These are phyloP conservation scores for Bipolaris cookei DNA, from an alignment of 2,329 filamentous ascomycete genomes.

Conservation along the genomic window DNA sequence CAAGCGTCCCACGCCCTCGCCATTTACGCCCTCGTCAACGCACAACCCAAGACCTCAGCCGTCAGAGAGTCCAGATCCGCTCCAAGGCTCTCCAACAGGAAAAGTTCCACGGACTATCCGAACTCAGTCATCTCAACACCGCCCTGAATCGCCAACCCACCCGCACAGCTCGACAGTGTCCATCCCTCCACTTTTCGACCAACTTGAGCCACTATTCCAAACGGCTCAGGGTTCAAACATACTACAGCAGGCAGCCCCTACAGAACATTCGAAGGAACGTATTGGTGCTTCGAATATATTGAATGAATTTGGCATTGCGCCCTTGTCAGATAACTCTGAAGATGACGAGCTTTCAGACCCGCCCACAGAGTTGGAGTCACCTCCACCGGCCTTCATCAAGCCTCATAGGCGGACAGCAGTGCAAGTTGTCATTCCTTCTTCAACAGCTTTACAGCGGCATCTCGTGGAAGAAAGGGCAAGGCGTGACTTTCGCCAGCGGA, in stretches of 20 bases:
- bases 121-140: slow-evolving; percentile 19
- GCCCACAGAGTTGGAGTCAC: slow-evolving; percentile 31
- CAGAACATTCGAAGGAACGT: background rate
- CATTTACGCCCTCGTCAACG: slow-evolving; percentile 25
- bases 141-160: slow-evolving; percentile 6
- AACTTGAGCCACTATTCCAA: slow-evolving; percentile 11
- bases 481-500: slow-evolving; percentile 53
- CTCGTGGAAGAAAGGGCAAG: slow-evolving; percentile 24
- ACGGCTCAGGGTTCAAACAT: background rate
- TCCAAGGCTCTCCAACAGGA: slow-evolving; percentile 28
- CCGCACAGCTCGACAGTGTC: slow-evolving; percentile 12
- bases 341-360: slow-evolving; percentile 37
- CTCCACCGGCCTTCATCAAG: slow-evolving; percentile 10
- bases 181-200: slow-evolving; percentile 13
- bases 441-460: slow-evolving; percentile 24
- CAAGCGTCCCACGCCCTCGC: slow-evolving; percentile 26
- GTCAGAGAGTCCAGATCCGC: slow-evolving; percentile 43
- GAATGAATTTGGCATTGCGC: slow-evolving; percentile 26
- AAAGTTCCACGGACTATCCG: slow-evolving; percentile 3
- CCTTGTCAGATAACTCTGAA: slow-evolving; percentile 33
- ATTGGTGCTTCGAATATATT: slow-evolving; percentile 20
- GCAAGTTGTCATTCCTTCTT: slow-evolving; percentile 40
- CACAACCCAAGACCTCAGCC: slow-evolving; percentile 6
- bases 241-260: background rate
- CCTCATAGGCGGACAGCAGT: slow-evolving; percentile 37